phyloP scores from a whole-genome alignment of 768 basidiomycete species.

The Leucocoprinus sp. region DNA sequence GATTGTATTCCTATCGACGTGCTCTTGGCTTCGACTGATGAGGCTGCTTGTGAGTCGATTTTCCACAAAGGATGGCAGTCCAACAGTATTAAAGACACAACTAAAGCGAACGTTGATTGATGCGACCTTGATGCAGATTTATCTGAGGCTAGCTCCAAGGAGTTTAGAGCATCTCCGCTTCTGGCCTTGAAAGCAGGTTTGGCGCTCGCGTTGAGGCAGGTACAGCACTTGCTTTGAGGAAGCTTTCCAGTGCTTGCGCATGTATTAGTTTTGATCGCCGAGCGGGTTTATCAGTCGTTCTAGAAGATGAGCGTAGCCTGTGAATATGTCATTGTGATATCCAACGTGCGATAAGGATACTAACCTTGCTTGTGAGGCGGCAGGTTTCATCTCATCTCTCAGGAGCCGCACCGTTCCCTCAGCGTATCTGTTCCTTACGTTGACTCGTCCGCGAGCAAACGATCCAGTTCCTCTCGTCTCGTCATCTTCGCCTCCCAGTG shows the following conservation, averaged over 20 bases:
- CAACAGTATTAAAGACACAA: conserved; percentile 5
- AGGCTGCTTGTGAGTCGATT: conserved; percentile 15
- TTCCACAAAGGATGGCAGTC: conserved; percentile 6
- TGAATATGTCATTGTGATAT: background rate
- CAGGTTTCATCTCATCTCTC: conserved; percentile 35
- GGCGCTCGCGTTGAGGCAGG: conserved; percentile 29
- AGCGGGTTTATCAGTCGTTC: conserved; percentile 32
- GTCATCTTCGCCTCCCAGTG: conserved; percentile 25
- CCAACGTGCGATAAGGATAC: conserved; percentile 2
- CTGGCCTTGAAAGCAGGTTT: conserved; percentile 37
- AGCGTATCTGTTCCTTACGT: conserved; percentile 30
- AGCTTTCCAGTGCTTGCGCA: conserved; percentile 17
- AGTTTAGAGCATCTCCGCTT: conserved; percentile 40
- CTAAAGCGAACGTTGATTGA: conserved; percentile 2
- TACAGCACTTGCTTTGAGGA: conserved; percentile 24
- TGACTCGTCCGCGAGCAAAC: conserved; percentile 32
- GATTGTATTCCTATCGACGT: conserved; percentile 25
- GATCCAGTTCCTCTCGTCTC: conserved; percentile 56
- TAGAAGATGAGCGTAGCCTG: conserved; percentile 41
- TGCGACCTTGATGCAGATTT: conserved; percentile 59
- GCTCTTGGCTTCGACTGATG: conserved; percentile 30
- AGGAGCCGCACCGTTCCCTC: conserved; percentile 28
- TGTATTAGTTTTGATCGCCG: conserved; percentile 30
- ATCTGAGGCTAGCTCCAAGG: conserved; percentile 50
- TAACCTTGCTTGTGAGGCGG: conserved; percentile 63